Evolutionary conservation across 371 early-diverging fungal genomes (phyloP), one percentile per base, ranked within the genome.

Genomic region (Mucor piriformis): DNA sequence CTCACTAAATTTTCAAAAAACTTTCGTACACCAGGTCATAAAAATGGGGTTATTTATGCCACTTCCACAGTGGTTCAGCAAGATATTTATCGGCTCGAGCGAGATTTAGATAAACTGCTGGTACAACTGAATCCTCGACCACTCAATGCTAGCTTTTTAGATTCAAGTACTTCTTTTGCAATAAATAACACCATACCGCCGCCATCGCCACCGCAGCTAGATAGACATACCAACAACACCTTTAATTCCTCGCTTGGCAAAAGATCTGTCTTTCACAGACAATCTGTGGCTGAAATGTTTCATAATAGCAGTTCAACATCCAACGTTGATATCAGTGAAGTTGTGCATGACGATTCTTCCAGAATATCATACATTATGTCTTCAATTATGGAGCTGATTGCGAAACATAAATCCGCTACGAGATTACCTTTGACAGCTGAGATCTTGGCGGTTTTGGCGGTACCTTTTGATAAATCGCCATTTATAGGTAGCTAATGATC

Each of bases 31-130:
- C 55, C 57, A 6, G 20, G 65, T 10, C 68, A 58, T 42, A 58
- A 65, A 12, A 66, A 64, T 20, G 67, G 72, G 27, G 69, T 62
- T 18, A 70, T 70, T 29, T 65, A 65, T 47, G 60, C 65, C 25
- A 66, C 80, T 1, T 76, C 75, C 0, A 79, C 80, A 2, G 70
- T 71, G 8, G 80, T 72, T 4, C 80, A 76, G 32, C 77, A 76
- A 46, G 77, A 79, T 29, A 79, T 74, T 20, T 74, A 73, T 44
- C 67, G 68, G 23, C 50, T 79, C 13, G 76, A 79, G 56, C 64
- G 79, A 23, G 73, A 70, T 35, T 38, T 79, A 8, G 69, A 70
- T n/a, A 74, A 74, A 29, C 15, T 79, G 0, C 44, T 79, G 15
- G 46, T 54, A 15, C 54, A 60, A 11, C 43, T 61, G 6, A 53